A percentile compares a stretch with the other conserved stretches of the same genome.
Evolutionary conservation across 805 yeast species (phyloP).

Genomic region (Pichia exigua): DNA sequence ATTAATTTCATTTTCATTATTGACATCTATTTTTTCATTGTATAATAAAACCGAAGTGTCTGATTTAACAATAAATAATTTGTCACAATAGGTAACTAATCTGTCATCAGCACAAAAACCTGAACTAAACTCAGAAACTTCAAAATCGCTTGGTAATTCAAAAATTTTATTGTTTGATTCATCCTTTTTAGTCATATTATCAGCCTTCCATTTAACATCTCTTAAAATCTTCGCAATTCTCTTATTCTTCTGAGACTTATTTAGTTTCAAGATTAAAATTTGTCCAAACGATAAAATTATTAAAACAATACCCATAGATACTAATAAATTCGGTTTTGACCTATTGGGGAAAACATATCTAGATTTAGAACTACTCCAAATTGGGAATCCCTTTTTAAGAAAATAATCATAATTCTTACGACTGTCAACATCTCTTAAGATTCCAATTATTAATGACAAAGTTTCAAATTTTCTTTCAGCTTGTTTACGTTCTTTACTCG

Average conservation of each 20-base stretch:
- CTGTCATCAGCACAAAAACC: conserved; percentile 11
- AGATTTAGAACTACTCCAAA: conserved; percentile 36
- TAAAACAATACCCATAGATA: conserved; percentile 6
- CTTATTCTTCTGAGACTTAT: conserved; percentile 10
- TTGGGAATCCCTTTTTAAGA: conserved; percentile 77
- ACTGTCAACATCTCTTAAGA: conserved; percentile 49
- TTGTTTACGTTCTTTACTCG: conserved; percentile 34
- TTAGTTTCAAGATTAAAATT: conserved; percentile 10
- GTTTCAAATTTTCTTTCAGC: conserved; percentile 71
- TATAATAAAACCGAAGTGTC: conserved; percentile 12
- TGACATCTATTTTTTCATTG: conserved; percentile 7
- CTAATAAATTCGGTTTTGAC: conserved; percentile 8
- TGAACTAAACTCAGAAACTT: neutral
- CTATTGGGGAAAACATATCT: conserved; percentile 12
- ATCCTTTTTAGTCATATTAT: conserved; percentile 7
- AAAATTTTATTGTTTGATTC: conserved; percentile 6
- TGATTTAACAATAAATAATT: conserved; percentile 16
- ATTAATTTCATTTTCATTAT: conserved; percentile 7
- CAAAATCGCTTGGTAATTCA: conserved; percentile 12
- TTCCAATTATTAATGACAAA: conserved; percentile 66
- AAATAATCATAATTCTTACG: conserved; percentile 80
- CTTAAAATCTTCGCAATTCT: conserved; percentile 12
- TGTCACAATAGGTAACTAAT: conserved; percentile 13
- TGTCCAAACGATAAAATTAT: conserved; percentile 8
- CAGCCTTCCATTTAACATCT: conserved; percentile 15